Base-by-base conservation (phyloP, 78 protist species). In the Speleostelium caveatum region DNA sequence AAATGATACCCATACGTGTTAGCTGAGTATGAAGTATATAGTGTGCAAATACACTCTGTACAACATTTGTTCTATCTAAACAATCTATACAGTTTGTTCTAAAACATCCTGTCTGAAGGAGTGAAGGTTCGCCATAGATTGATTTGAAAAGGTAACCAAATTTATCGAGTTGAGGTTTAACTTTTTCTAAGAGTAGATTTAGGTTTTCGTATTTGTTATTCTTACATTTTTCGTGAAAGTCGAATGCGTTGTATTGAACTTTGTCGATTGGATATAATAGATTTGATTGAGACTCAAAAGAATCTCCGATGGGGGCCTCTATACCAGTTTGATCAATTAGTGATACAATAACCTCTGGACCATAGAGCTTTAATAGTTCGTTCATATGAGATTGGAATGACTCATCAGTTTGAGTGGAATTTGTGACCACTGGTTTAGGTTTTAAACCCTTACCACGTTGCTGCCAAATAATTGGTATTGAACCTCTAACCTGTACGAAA, bases 51-150 rank as follows among this genome's bases (percentile, higher is more conserved):
- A 93, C 45, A 33, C 75, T 10, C 79, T 98, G 98, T 0, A 93
- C 97, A 5, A 98, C 99, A 42, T 98, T 98, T 19, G 99, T 98
- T 10, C 99, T 55, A 36, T 98, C 99, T 0, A 98, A 71, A 73
- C 98, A 96, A 74, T 98, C 99, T 28, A 97, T 94, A 60, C 99
- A 98, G 73, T 98, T 98, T 0, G 97, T 95, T 38, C 99, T 85
- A 32, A 98, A 30, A 22, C 80, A 73, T 6, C 96, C 96, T 3
- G 93, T 61, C 33, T 96, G 97, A 2, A 42, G 22, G 0, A 73
- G 6, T 0, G 75, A 32, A 26, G 89, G 87, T 56, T 62, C 73
- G 2, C 17, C 12, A 45, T 6, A 14, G 5, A 73, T 62, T 17
- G 65, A 35, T 16, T 66, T 75, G 24, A 74, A 74, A 3, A 77